These are phyloP conservation scores for Tricholoma sp. DNA, from an alignment of 768 basidiomycete species.

Conservation along the genomic window DNA sequence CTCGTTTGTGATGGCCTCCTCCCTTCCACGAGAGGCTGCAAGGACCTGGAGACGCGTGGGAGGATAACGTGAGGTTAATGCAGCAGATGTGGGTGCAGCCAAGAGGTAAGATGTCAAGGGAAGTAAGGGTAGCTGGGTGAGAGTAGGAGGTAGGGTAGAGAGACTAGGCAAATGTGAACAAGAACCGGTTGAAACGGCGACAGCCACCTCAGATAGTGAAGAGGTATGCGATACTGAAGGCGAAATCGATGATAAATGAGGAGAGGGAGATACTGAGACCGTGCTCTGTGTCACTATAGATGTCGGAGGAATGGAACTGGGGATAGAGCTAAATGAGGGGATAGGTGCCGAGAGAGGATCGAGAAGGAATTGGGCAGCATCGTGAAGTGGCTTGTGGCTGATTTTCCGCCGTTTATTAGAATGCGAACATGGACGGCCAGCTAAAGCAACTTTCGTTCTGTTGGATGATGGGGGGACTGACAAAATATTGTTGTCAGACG, in stretches of 20 bases:
- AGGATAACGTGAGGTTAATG: slow-evolving; percentile 19
- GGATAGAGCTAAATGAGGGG: slow-evolving; percentile 8
- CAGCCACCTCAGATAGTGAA: neutral
- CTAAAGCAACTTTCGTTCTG: slow-evolving; percentile 1
- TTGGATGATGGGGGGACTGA: neutral
- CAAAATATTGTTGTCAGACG: neutral
- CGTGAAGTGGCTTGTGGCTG: slow-evolving; percentile 26
- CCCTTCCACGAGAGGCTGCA: slow-evolving; percentile 46
- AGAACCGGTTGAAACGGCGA: neutral
- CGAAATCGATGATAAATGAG: neutral
- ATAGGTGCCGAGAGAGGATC: slow-evolving; percentile 44
- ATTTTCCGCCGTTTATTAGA: slow-evolving; percentile 12
- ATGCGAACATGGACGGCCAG: neutral
- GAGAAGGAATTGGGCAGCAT: slow-evolving; percentile 53
- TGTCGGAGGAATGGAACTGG: neutral
- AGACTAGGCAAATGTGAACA: neutral
- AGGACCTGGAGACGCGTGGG: slow-evolving; percentile 70
- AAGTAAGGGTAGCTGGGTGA: slow-evolving; percentile 12
- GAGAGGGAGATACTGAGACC: neutral
- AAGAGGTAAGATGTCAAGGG: slow-evolving; percentile 52
- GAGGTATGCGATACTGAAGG: neutral
- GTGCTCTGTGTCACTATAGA: neutral
- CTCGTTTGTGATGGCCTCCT: slow-evolving; percentile 53
- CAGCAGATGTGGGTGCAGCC: slow-evolving; percentile 30
- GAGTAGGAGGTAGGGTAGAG: slow-evolving; percentile 4